Evolutionary conservation across 805 yeast species (phyloP).

Genomic region (Saccharomycopsis javanensis): DNA sequence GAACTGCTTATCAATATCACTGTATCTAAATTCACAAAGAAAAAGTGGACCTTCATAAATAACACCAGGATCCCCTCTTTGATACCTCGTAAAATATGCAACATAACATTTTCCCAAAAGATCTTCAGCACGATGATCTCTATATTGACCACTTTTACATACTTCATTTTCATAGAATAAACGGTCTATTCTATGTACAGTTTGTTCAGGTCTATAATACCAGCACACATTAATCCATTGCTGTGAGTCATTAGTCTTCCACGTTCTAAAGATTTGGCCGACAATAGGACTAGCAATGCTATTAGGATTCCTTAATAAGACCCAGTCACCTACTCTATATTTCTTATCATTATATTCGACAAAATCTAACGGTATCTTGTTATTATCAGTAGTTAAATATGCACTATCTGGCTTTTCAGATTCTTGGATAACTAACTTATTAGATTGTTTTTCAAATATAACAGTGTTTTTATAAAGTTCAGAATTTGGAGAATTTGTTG

Average conservation of each 20-base stretch:
- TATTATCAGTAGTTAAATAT: constrained; percentile 42
- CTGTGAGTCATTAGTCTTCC: constrained; percentile 74
- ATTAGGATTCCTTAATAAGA: constrained; percentile 74
- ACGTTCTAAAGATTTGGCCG: constrained; percentile 86
- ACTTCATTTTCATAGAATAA: constrained; percentile 90
- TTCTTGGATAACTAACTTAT: constrained; percentile 52
- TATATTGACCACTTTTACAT: constrained; percentile 91
- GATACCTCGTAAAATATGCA: constrained; percentile 86
- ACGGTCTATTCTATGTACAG: constrained; percentile 87
- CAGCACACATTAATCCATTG: constrained; percentile 92
- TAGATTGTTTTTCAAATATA: constrained; percentile 52
- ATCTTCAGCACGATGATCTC: constrained; percentile 86
- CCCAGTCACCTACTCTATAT: constrained; percentile 93
- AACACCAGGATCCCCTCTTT: constrained; percentile 85
- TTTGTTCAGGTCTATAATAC: constrained; percentile 97
- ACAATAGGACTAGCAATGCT: constrained; percentile 88
- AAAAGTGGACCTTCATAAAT: constrained; percentile 77
- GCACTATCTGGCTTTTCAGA: constrained; percentile 75
- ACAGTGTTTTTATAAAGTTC: constrained; percentile 50
- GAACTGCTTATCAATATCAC: constrained; percentile 81
- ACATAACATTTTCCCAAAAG: constrained; percentile 91
- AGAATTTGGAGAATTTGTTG: constrained; percentile 50
- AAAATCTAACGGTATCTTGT: constrained; percentile 74
- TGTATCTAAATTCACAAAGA: constrained; percentile 90
- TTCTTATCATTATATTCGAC: constrained; percentile 60